Conservation (phyloP, 2,329 filamentous ascomycete genomes). For the Fusarium nematophilum region DNA sequence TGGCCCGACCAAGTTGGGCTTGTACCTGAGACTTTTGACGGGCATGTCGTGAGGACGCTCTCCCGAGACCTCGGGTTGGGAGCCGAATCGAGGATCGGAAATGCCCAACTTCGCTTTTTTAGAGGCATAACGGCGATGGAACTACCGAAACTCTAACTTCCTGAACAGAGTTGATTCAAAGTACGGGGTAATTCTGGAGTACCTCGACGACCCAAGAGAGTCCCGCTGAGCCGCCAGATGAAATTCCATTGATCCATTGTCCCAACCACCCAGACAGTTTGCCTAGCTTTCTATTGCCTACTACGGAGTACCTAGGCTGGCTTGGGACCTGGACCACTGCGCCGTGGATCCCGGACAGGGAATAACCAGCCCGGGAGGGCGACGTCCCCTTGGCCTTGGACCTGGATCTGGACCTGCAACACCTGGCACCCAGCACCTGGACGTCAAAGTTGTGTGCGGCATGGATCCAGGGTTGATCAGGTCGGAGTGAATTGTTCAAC, state of each 20-base stretch:
- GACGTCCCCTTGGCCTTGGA: no score
- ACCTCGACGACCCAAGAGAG: not conserved
- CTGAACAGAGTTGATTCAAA: no score
- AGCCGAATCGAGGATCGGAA: no score
- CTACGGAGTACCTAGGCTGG: no score
- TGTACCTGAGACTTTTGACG: constrained; percentile 27
- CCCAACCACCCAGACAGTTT: constrained; percentile 31
- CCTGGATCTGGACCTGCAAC: constrained; percentile 10
- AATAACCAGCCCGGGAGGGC: constrained; percentile 9
- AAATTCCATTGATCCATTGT: constrained; percentile 29
- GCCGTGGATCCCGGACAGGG: constrained; percentile 35
- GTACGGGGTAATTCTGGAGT: not conserved
- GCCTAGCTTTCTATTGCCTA: no score
- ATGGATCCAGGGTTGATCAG: constrained; percentile 19
- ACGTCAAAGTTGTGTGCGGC: constrained; percentile 1
- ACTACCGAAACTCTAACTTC: no score
- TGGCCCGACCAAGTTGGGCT: constrained; percentile 37
- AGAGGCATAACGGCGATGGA: no score
- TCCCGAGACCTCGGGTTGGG: not conserved
- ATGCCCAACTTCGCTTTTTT: no score
- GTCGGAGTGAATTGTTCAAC: constrained; percentile 1
- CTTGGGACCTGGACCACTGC: constrained; percentile 19
- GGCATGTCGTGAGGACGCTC: constrained; percentile 5
- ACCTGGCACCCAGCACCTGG: not conserved
- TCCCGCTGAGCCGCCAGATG: constrained; percentile 35